Conservation (phyloP, 106 monocot genomes). For the Acorus calamus region DNA sequence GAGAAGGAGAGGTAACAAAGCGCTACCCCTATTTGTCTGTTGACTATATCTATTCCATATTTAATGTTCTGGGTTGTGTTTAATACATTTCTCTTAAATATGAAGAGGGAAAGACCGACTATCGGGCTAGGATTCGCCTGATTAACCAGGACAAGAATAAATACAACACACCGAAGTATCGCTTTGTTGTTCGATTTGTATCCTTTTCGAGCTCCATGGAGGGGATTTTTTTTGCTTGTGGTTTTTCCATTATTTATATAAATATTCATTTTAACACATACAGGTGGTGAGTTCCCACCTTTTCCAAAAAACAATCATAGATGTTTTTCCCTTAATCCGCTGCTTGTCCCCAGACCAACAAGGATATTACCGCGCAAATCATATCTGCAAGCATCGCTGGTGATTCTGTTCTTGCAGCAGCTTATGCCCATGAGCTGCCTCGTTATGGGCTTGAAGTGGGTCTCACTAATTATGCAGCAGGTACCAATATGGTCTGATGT, state of each 20-base stretch:
- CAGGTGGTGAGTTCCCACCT: no score
- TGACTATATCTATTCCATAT: background rate
- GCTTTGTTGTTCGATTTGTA: conserved; percentile 94
- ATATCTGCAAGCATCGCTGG: no score
- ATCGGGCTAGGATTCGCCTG: conserved; percentile 31
- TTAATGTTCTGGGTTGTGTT: background rate
- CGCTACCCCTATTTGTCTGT: background rate
- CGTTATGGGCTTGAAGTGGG: conserved; percentile 31
- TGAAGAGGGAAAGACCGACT: conserved; percentile 39
- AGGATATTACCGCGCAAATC: no score
- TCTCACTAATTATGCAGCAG: conserved; percentile 37
- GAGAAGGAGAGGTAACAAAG: conserved; percentile 34
- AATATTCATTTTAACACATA: background rate
- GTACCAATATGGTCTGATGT: background rate
- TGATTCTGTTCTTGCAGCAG: no score
- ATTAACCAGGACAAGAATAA: conserved; percentile 47
- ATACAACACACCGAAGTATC: conserved; percentile 83
- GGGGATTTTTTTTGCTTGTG: background rate
- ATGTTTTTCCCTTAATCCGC: no score
- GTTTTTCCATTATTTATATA: background rate
- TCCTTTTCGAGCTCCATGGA: conserved; percentile 9
- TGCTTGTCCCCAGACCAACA: no score
- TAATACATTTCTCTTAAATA: background rate
- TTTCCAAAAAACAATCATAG: no score
- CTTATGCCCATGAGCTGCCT: conserved; percentile 12